These are phyloP conservation scores for Mychonastes homosphaera DNA, from an alignment of 139 green algal genomes.

Conservation along the genomic window DNA sequence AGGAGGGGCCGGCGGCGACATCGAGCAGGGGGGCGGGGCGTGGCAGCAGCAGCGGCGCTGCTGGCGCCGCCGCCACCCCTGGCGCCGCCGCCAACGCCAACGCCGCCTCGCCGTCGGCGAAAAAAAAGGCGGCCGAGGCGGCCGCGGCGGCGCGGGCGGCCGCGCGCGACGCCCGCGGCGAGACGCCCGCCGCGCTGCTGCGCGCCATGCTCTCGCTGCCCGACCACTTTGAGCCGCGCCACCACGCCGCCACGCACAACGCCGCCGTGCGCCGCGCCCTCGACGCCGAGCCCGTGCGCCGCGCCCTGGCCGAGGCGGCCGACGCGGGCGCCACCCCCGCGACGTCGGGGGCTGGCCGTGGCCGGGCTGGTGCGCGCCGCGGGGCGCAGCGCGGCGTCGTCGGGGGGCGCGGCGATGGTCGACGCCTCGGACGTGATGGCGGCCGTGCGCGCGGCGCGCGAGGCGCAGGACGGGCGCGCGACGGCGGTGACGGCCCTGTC, in stretches of 20 bases:
- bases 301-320: background rate
- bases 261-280: constrained; percentile 19
- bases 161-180: background rate
- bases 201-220: constrained; percentile 39
- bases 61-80: background rate
- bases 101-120: no score
- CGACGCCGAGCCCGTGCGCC: background rate
- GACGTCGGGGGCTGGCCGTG: background rate
- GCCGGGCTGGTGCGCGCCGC: no score
- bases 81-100: no score
- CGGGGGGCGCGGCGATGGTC: background rate
- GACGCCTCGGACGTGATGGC: constrained; percentile 7
- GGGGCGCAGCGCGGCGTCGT: no score
- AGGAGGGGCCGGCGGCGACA: background rate
- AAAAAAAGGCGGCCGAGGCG: no score
- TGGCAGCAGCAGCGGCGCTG: background rate
- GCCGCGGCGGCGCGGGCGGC: no score
- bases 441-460: background rate
- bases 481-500: constrained; percentile 19
- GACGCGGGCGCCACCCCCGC: background rate
- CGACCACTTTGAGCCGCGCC: background rate
- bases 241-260: constrained; percentile 2
- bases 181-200: constrained; percentile 20
- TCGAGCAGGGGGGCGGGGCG: background rate
- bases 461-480: background rate